phyloP scores from a whole-genome alignment of 148 eudicot genomes.

The Simmondsia chinensis region DNA sequence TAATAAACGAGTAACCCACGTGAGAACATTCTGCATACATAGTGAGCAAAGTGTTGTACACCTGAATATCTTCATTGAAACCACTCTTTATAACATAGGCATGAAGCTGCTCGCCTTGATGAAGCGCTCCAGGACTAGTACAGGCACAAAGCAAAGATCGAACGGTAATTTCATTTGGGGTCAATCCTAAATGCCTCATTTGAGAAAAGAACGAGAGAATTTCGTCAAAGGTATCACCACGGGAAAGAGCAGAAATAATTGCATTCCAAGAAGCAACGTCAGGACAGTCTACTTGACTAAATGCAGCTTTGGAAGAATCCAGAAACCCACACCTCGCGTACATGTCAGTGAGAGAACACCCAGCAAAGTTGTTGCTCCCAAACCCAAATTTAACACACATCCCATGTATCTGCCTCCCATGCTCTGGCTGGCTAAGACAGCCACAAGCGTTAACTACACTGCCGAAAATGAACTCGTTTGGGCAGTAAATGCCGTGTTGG shows the following conservation, averaged over 20 bases:
- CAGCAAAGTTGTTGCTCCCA: slow-evolving; percentile 13
- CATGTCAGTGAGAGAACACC: slow-evolving; percentile 34
- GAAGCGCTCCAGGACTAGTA: slow-evolving; percentile 9
- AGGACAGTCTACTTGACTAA: slow-evolving; percentile 23
- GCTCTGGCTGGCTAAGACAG: slow-evolving; percentile 18
- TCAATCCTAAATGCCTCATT: no score
- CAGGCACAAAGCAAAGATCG: slow-evolving; percentile 30
- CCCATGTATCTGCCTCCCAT: slow-evolving; percentile 34
- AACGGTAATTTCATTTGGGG: slow-evolving; percentile 30
- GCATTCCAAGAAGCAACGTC: slow-evolving; percentile 40
- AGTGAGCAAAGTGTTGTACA: slow-evolving; percentile 26
- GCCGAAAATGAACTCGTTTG: slow-evolving; percentile 34
- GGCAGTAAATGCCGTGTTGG: slow-evolving; percentile 17
- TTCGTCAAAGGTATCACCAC: slow-evolving; percentile 17
- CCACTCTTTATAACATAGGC: slow-evolving; percentile 26
- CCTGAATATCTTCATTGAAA: slow-evolving; percentile 13
- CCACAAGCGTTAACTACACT: slow-evolving; percentile 32
- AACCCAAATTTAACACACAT: slow-evolving; percentile 29
- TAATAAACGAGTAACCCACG: slow-evolving; percentile 12
- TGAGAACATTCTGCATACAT: slow-evolving; percentile 30
- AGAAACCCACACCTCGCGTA: slow-evolving; percentile 33
- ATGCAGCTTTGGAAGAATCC: slow-evolving; percentile 17
- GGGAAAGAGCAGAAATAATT: slow-evolving; percentile 26
- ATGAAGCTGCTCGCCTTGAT: slow-evolving; percentile 28
- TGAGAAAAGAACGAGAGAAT: slow-evolving; percentile 19